Percentiles rank a stretch among this genome's conserved stretches.
These are phyloP conservation scores for Thielaviopsis populi DNA, from an alignment of 2,329 filamentous ascomycete species.

Conservation along the genomic window DNA sequence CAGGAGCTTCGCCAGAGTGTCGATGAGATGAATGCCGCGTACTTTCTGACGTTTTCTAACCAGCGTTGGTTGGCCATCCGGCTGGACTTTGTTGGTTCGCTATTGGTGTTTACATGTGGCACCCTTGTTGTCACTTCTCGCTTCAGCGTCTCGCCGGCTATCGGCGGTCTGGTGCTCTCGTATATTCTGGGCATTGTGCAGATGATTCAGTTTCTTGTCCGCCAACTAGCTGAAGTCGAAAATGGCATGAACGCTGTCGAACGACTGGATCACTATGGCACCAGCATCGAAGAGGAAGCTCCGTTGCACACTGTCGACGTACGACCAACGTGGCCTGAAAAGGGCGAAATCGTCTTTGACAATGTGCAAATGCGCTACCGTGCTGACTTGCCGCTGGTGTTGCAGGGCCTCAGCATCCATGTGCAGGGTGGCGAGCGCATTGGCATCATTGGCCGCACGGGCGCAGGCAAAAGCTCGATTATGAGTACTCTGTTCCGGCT, in stretches of 20 bases:
- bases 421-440: slow-evolving; percentile 63
- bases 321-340: slow-evolving; percentile 65
- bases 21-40: slow-evolving; percentile 85
- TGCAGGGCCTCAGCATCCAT: slow-evolving; percentile 56
- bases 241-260: slow-evolving; percentile 98
- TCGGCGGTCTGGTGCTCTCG: slow-evolving; percentile 72
- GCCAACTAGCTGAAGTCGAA: slow-evolving; percentile 87
- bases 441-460: slow-evolving; percentile 67
- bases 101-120: slow-evolving; percentile 74
- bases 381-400: slow-evolving; percentile 53
- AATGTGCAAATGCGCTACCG: slow-evolving; percentile 70
- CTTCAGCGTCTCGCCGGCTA: slow-evolving; percentile 72
- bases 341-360: slow-evolving; percentile 64
- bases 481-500: slow-evolving; percentile 72
- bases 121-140: slow-evolving; percentile 86
- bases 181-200: slow-evolving; percentile 90
- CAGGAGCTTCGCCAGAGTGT: slow-evolving; percentile 54
- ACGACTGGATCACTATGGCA: slow-evolving; percentile 79
- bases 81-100: slow-evolving; percentile 68
- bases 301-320: slow-evolving; percentile 64
- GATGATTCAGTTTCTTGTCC: slow-evolving; percentile 90
- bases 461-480: slow-evolving; percentile 70
- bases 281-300: slow-evolving; percentile 73
- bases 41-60: slow-evolving; percentile 90
- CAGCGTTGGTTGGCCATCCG: slow-evolving; percentile 84